These are phyloP conservation scores for Chaetomiaceae sp. DNA, from an alignment of 2,329 filamentous ascomycete genomes.

Conservation along the genomic window DNA sequence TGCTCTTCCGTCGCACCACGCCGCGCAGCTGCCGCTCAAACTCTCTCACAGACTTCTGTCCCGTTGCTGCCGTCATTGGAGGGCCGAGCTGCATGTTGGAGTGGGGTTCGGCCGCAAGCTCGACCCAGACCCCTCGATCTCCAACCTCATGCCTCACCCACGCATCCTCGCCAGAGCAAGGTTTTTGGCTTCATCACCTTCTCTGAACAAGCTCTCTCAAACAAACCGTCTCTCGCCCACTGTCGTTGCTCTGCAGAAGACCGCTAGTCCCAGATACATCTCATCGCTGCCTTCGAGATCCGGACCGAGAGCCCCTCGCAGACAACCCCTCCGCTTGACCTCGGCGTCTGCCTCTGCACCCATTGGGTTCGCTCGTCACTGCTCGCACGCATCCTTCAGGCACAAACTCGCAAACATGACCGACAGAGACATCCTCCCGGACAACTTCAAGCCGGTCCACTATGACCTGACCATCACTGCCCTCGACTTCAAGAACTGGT, in stretches of 20 bases:
- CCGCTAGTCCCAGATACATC: not conserved
- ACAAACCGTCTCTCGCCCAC: not conserved
- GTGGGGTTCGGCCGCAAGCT: constrained; percentile 4
- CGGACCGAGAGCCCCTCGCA: constrained; percentile 3
- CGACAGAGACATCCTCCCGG: constrained; percentile 60
- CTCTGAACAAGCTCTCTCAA: not conserved
- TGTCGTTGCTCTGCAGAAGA: not conserved
- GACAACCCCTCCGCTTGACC: constrained; percentile 5
- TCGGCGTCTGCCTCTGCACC: constrained; percentile 8
- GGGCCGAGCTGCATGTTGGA: constrained; percentile 6
- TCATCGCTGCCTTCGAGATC: constrained; percentile 6
- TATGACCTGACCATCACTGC: constrained; percentile 80
- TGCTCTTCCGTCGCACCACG: not conserved
- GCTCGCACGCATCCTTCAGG: constrained; percentile 20
- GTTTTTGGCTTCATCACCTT: constrained; percentile 5
- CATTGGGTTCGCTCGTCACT: constrained; percentile 10
- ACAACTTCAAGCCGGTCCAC: constrained; percentile 72
- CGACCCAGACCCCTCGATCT: not conserved
- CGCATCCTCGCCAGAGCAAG: constrained; percentile 14
- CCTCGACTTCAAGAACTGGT: constrained; percentile 69
- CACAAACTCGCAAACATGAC: constrained; percentile 39
- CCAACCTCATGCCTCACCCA: constrained; percentile 3
- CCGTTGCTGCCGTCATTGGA: constrained; percentile 7
- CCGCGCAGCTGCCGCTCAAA: too few relatives aligned
- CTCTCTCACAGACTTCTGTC: not conserved